These are phyloP conservation scores for Aspergillus egyptiacus DNA, from an alignment of 495 filamentous ascomycete genomes.

Conservation along the genomic window DNA sequence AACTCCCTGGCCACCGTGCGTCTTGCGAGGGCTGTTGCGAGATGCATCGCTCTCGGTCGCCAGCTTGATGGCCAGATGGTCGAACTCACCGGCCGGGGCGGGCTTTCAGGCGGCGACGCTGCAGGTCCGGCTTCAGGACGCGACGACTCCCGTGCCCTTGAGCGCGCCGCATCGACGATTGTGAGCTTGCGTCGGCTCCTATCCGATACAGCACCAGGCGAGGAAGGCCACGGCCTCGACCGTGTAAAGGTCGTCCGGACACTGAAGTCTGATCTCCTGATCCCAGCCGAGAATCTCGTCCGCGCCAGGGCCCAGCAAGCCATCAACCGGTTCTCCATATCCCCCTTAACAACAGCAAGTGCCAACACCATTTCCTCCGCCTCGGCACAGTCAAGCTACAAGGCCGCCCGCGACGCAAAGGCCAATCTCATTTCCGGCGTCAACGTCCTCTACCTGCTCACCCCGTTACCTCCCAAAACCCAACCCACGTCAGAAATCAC, in stretches of 20 bases:
- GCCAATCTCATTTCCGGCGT: constrained; percentile 67
- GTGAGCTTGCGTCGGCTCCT: constrained; percentile 68
- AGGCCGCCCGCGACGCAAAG: constrained; percentile 73
- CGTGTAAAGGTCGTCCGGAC: constrained; percentile 61
- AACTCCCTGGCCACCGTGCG: constrained; percentile 73
- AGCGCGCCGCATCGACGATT: constrained; percentile 71
- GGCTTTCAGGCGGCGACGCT: constrained; percentile 10
- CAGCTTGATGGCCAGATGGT: constrained; percentile 80
- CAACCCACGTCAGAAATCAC: constrained; percentile 27
- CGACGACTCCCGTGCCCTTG: constrained; percentile 71
- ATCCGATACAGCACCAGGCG: constrained; percentile 51
- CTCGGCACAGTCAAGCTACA: constrained; percentile 54
- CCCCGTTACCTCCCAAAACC: constrained; percentile 43
- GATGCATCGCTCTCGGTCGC: constrained; percentile 71
- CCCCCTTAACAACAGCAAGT: constrained; percentile 43
- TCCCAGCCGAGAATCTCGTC: constrained; percentile 64
- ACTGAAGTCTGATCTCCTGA: constrained; percentile 59
- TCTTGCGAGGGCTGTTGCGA: constrained; percentile 65
- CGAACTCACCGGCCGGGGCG: constrained; percentile 48
- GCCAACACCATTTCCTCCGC: constrained; percentile 23
- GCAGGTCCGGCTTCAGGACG: constrained; percentile 25
- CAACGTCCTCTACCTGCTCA: constrained; percentile 75
- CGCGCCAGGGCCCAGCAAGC: constrained; percentile 68
- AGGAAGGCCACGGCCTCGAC: constrained; percentile 72
- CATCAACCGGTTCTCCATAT: constrained; percentile 77